Percentiles rank a stretch among this genome's conserved stretches.
phyloP scores from a whole-genome alignment of 371 early-diverging fungal genomes.

The Encephalitozoon hellem region DNA sequence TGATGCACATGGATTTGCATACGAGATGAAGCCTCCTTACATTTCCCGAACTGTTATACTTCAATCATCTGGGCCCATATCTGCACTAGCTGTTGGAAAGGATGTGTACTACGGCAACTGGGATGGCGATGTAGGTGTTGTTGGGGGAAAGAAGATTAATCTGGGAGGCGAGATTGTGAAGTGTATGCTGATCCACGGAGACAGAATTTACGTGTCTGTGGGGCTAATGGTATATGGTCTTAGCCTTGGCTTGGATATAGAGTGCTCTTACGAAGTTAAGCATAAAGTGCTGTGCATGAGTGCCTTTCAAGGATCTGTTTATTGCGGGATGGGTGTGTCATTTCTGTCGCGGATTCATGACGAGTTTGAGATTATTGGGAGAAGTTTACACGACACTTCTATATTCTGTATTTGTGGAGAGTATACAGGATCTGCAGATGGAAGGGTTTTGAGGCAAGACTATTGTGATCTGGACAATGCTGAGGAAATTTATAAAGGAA shows the following conservation, averaged over 20 bases:
- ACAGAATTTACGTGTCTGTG: constrained; percentile 11
- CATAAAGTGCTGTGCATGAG: constrained; percentile 26
- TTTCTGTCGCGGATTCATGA: neutral
- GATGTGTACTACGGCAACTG: constrained; percentile 18
- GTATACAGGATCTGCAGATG: constrained; percentile 33
- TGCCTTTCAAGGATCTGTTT: neutral
- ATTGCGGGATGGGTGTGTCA: constrained; percentile 18
- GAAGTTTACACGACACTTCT: constrained; percentile 3
- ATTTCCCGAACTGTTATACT: neutral
- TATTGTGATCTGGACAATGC: neutral
- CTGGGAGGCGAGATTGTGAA: constrained; percentile 23
- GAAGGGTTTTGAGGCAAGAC: constrained; percentile 12
- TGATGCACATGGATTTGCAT: constrained; percentile 23
- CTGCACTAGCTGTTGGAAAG: neutral
- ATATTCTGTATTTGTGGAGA: constrained; percentile 23
- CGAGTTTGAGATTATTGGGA: neutral
- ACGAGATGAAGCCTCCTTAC: neutral
- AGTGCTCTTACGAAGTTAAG: neutral
- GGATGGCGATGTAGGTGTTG: constrained; percentile 18
- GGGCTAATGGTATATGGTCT: constrained; percentile 13
- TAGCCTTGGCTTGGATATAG: neutral
- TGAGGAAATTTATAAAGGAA: neutral
- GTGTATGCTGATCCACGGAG: neutral
- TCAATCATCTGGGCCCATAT: constrained; percentile 3
- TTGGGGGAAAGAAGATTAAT: neutral